Evolutionary conservation across 371 early-diverging fungal species (phyloP).

Genomic region (Blastocladiella emersonii): DNA sequence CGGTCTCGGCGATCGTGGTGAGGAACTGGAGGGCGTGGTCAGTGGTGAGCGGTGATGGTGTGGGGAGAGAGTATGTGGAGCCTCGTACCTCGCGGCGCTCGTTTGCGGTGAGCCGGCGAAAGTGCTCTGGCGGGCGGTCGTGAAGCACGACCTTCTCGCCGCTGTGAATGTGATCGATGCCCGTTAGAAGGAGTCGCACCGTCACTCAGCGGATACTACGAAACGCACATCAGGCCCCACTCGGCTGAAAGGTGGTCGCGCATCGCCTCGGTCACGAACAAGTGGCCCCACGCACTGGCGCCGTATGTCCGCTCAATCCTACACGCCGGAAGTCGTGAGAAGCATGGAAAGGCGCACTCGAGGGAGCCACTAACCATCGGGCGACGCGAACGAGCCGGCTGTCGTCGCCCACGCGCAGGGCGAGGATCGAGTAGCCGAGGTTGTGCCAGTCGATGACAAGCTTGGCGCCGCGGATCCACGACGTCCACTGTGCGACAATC

Average conservation of each 20-base stretch:
- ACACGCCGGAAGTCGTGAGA: neutral
- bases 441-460: conserved; percentile 96
- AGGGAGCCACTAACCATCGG: conserved; percentile 21
- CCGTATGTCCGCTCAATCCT: conserved; percentile 63
- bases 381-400: conserved; percentile 44
- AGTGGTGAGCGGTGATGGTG: neutral
- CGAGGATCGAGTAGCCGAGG: conserved; percentile 79
- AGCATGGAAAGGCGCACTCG: conserved; percentile 2
- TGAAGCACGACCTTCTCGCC: conserved; percentile 51
- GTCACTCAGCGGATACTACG: neutral
- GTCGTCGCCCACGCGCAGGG: conserved; percentile 43
- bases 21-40: conserved; percentile 14
- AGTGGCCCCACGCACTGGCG: conserved; percentile 52
- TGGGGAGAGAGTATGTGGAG: neutral
- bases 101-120: conserved; percentile 33
- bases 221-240: conserved; percentile 25
- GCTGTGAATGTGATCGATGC: no score
- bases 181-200: neutral
- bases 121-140: conserved; percentile 57
- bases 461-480: conserved; percentile 39
- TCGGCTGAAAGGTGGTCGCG: conserved; percentile 38
- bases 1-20: conserved; percentile 8
- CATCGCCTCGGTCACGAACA: conserved; percentile 83
- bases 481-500: conserved; percentile 48
- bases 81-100: conserved; percentile 17